These are phyloP conservation scores for Mortierella sp. DNA, from an alignment of 371 early-diverging fungal genomes.

Conservation along the genomic window DNA sequence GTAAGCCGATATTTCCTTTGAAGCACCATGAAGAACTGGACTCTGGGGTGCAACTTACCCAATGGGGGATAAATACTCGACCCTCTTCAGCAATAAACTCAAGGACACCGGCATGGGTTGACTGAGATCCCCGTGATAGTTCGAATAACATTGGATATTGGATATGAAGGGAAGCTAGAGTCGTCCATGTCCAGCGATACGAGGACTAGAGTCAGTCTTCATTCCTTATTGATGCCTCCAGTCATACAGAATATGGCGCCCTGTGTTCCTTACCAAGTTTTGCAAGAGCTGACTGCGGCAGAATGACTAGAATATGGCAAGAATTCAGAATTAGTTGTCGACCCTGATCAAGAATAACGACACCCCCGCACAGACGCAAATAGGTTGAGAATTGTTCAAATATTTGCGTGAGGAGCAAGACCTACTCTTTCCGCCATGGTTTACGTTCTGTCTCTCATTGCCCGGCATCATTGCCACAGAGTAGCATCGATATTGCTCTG, in stretches of 20 bases:
- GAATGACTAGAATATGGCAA: constrained; percentile 67
- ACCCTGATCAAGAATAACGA: not conserved
- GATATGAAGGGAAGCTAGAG: constrained; percentile 83
- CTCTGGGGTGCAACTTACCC: constrained; percentile 70
- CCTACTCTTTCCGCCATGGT: constrained; percentile 88
- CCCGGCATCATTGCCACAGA: constrained; percentile 87
- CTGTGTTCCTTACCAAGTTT: constrained; percentile 75
- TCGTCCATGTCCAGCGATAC: no score
- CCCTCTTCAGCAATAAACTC: constrained; percentile 99
- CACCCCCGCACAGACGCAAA: not conserved
- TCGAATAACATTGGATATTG: constrained; percentile 95
- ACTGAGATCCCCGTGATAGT: constrained; percentile 66
- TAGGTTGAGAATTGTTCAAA: not conserved
- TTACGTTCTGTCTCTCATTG: constrained; percentile 78
- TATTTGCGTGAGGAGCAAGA: not conserved
- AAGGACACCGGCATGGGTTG: constrained; percentile 97
- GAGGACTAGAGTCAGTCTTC: no score
- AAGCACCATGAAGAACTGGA: not conserved
- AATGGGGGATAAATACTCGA: constrained; percentile 94
- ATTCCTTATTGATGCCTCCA: no score
- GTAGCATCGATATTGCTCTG: constrained; percentile 80
- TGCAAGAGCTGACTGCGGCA: constrained; percentile 91
- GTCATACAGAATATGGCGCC: not conserved
- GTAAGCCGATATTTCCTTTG: not conserved
- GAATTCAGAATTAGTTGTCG: not conserved